Evolutionary conservation across 352 stramenopile species (phyloP), one percentile per base, ranked within the genome.

Genomic region (Globisporangium barbulae): DNA sequence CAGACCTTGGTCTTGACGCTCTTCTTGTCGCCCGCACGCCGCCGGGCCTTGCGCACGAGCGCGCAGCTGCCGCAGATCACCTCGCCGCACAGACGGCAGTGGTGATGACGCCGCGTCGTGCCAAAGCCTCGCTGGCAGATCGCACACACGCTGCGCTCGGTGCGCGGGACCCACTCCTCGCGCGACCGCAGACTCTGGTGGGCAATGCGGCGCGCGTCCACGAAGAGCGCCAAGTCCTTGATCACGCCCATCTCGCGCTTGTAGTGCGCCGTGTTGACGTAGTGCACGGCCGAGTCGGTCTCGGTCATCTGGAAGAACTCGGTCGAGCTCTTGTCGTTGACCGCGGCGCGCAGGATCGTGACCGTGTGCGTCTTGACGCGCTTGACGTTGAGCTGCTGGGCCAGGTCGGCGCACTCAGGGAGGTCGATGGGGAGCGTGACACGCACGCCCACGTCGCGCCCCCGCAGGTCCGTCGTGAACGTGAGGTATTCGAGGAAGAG

Each of bases 401-500:
- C 64, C 21, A 90, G 67, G n/a, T 71, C 58, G 31, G 81, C 81
- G 54, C 79, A 88, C 63, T 90, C 78, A 7, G 81, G 72, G 17
- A 93, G 64, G 0, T 83, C 72, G 22, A 94, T 59, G 2, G 84
- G 82, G 25, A 89, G 53, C 19, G 77, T 87, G 41, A 92, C 80
- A n/a, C 83, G 84, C 19, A 94, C 71, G 12, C 80, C 83, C 35
- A 93, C 74, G 35, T 90, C 76, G 22, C 83, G 76, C 7, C 67
- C 76, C 35, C 78, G 72, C 1, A 74, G 54, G 53, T 94, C 86
- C n/a, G 73, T 77, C 9, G 73, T 88, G 70, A 80, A 82, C 49
- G 82, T 76, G 44, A 93, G 80, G 64, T 90, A 92, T 70, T 94
- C 86, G 41, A 94, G 63, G 57, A 81, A 91, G 57, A 78, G 85